Percentiles rank a stretch among this genome's conserved stretches.
Conservation (phyloP, 2,329 filamentous ascomycete genomes). For the Sporothrix dimorphospora region DNA sequence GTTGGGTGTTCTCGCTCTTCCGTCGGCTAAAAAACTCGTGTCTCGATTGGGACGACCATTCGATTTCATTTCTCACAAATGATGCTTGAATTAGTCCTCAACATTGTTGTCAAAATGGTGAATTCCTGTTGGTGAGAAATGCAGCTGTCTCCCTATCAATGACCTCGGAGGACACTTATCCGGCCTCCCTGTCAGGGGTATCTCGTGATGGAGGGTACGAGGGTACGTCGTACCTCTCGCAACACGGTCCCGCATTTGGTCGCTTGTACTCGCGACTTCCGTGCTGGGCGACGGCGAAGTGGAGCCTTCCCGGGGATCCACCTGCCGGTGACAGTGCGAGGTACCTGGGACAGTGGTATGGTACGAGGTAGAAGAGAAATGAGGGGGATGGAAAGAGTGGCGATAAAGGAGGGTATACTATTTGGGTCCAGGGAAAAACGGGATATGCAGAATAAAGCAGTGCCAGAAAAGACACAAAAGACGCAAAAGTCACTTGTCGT, state of each 20-base stretch:
- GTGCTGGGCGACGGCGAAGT: neutral
- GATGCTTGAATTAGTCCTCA: too few relatives aligned
- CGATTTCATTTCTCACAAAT: neutral
- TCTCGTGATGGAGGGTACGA: constrained; percentile 13
- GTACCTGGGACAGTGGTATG: constrained; percentile 13
- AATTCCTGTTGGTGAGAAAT: constrained; percentile 20
- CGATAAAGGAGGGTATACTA: constrained; percentile 6
- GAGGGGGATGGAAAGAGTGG: neutral
- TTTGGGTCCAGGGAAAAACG: neutral
- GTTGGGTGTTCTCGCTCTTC: neutral
- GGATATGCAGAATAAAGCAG: neutral
- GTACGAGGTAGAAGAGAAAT: neutral
- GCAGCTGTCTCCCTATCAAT: too few relatives aligned
- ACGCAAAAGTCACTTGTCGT: neutral
- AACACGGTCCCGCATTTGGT: neutral
- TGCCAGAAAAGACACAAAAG: neutral
- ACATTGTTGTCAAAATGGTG: neutral
- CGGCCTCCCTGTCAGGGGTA: neutral
- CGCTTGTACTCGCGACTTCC: constrained; percentile 5
- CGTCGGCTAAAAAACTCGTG: neutral
- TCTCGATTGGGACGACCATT: neutral
- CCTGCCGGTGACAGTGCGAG: constrained; percentile 13
- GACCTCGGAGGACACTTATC: constrained; percentile 20
- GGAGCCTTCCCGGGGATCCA: constrained; percentile 13
- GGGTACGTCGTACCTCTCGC: too few relatives aligned